Evolutionary conservation across 345 rosid genomes (phyloP).

Genomic region (Syzygium jambos): DNA sequence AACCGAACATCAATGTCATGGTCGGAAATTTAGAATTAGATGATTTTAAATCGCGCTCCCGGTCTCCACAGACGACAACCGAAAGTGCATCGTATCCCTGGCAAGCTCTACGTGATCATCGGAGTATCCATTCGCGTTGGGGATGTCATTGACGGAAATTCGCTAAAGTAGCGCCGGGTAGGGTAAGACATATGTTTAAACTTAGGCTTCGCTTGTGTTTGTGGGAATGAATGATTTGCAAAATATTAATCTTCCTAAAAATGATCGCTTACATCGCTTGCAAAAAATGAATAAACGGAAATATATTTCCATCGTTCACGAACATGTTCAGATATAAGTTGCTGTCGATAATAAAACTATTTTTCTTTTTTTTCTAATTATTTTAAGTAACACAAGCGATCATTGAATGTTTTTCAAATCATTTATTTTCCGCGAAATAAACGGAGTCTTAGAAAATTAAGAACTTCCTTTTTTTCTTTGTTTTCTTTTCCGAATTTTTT

Average conservation of each 20-base stretch:
- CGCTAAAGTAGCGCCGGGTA: neutral
- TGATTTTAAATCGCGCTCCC: neutral
- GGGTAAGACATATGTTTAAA: neutral
- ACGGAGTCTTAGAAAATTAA: accelerated
- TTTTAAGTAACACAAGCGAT: neutral
- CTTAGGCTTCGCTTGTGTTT: neutral
- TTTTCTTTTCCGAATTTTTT: neutral
- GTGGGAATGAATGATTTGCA: accelerated
- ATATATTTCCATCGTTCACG: neutral
- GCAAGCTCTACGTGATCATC: neutral
- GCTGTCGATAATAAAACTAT: neutral
- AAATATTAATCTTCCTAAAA: neutral
- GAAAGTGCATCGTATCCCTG: neutral
- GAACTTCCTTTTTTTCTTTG: neutral
- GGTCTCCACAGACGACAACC: neutral
- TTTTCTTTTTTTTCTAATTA: neutral
- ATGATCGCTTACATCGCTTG: neutral
- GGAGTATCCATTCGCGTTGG: neutral
- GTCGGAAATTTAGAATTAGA: neutral
- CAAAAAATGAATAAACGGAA: neutral
- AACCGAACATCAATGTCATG: neutral
- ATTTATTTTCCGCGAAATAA: neutral
- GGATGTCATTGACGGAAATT: neutral
- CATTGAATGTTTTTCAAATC: neutral
- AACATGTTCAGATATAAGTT: neutral